Evolutionary conservation across 495 filamentous ascomycete genomes (phyloP), one percentile per base, ranked within the genome.

Genomic region (Podospora anserina): DNA sequence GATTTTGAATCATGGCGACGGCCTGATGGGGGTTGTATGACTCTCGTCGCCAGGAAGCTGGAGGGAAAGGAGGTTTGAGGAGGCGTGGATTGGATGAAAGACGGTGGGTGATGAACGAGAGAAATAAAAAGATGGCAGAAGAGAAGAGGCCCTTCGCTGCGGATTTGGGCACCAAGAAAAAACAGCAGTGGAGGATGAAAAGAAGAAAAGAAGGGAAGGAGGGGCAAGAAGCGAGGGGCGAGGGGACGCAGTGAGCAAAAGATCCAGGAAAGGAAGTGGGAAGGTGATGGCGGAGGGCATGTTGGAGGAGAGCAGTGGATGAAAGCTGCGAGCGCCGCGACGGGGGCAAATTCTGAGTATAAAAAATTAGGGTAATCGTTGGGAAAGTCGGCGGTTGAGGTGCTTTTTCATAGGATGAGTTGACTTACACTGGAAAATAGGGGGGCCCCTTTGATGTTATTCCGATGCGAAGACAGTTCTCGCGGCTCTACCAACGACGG

Each of bases 391-490:
- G 59, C 53, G 65, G 16, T 34, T 18, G n/a, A 23, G 60, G 27
- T 0, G 20, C 23, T 7, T 13, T 28, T 32, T 13, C 30, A 7
- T 32, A 7, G 7, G 30, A 32, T 32, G 30, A 32, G 30, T 32
- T 61, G 2, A 74, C 74, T 76, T 72, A 76, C 74, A 71, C 15
- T 44, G 67, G 23, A 63, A 63, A 44, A 74, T 69, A 19, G 69
- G 67, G 27, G 69, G 62, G 4, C 59, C 44, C 27, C 30, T 49
- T 23, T 65, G 23, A 23, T 23, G 59, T 19, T 61, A 61, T 34
- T 70, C 49, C 5, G 63, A 65, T 66, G 61, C 65, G 28, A 70
- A 70, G 9, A 68, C 70, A 26, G 64, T 55, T 27, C 65, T 69
- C 19, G 71, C 66, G 28, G 63, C 71, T 23, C 70, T 68, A n/a